A percentile compares a stretch with the other conserved stretches of the same genome.
Evolutionary conservation across 2,329 filamentous ascomycete species (phyloP).

Genomic region (Penicillium psychrosexuale): DNA sequence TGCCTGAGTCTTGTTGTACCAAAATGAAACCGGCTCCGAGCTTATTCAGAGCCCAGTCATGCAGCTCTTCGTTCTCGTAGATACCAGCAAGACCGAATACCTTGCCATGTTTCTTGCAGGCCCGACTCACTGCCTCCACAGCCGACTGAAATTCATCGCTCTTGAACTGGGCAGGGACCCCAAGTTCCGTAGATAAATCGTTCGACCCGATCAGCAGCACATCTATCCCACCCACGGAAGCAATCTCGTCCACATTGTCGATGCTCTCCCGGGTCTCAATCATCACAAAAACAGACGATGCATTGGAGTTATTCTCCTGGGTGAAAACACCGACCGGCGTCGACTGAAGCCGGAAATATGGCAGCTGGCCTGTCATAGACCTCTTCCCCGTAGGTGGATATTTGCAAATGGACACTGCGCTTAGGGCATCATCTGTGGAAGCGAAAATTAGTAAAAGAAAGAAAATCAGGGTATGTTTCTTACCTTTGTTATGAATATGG

Average conservation of each 20-base stretch:
- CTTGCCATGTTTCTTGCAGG: not conserved
- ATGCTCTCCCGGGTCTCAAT: constrained; percentile 21
- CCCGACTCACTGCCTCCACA: not conserved
- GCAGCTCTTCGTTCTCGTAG: not conserved
- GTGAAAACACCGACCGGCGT: not conserved
- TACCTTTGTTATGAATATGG: constrained; percentile 22
- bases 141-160: not conserved
- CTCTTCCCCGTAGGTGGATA: not conserved
- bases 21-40: not conserved
- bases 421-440: not conserved
- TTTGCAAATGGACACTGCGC: not conserved
- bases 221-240: constrained; percentile 31
- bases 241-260: constrained; percentile 29
- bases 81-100: not conserved
- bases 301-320: not conserved
- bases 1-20: not conserved
- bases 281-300: constrained; percentile 21
- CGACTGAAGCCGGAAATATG: not conserved
- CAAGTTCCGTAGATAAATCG: constrained; percentile 29
- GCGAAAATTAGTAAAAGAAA: not conserved
- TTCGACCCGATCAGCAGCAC: constrained; percentile 34
- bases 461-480: too few species aligned
- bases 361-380: not conserved
- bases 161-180: constrained; percentile 11
- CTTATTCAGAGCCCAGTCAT: not conserved